Conservation (phyloP, 345 rosid species). For the Hirschfeldia incana region DNA sequence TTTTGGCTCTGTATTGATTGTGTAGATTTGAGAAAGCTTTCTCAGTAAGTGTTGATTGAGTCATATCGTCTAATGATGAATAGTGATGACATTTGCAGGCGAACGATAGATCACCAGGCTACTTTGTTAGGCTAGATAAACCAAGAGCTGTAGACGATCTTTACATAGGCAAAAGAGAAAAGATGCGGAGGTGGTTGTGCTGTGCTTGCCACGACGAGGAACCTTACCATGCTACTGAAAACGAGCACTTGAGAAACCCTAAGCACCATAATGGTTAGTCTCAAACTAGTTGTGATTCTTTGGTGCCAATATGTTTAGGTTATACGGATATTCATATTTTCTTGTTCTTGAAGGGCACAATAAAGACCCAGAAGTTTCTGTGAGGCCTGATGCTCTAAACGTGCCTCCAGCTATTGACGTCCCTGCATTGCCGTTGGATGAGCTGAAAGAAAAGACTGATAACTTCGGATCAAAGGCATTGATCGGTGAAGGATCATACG, state of each 20-base stretch:
- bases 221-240: conserved; percentile 59
- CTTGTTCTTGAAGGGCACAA: not conserved
- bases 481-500: conserved; percentile 92
- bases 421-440: not conserved
- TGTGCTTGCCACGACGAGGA: conserved; percentile 87
- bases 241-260: conserved; percentile 64
- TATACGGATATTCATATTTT: too few species aligned
- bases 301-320: not conserved
- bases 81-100: conserved; percentile 19
- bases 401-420: conserved; percentile 35
- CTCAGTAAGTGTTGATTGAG: not conserved
- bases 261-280: conserved; percentile 34
- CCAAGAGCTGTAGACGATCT: conserved; percentile 50
- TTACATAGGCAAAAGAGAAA: conserved; percentile 62
- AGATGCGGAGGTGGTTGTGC: conserved; percentile 96
- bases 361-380: conserved; percentile 49
- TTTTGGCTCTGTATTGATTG: conserved; percentile 5
- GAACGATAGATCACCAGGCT: conserved; percentile 29
- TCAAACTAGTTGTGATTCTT: not conserved
- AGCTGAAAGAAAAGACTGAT: not conserved
- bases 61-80: not conserved
- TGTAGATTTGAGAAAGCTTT: not conserved
- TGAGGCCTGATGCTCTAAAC: conserved; percentile 64
- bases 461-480: conserved; percentile 60
- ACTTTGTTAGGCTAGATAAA: conserved; percentile 60